Evolutionary conservation across 495 filamentous ascomycete species (phyloP), one percentile per base, ranked within the genome.

Genomic region (Penicillium canescens): DNA sequence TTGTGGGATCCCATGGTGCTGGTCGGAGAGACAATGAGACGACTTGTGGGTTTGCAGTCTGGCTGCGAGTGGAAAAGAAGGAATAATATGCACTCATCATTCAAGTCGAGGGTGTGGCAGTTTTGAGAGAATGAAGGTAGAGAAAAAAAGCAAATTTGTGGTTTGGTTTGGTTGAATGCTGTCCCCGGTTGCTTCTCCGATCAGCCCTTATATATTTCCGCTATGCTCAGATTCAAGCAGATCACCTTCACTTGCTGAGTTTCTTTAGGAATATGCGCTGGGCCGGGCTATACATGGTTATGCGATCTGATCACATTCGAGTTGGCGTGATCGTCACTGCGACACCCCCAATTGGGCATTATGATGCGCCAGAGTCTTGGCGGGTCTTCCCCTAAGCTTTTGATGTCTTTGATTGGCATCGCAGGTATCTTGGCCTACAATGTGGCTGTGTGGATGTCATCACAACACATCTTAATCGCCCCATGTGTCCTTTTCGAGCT

Each of bases 1-100:
- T 52, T 12, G 7, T 38, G 24, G 42, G 24, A 28, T 57, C 54
- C 48, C 54, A 52, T 8, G 42, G 48, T 3, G 42, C 47, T 5
- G 37, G 37, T 21, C 47, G 54, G 9, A 55, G n/a, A 3, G 47
- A 33, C 3, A 50, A 41, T n/a, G 37, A 42, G 23, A 9, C 16
- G 31, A 18, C 18, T 26, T 37, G 46, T 31, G 4, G 34, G 26
- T 6, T 34, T 14, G 13, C n/a, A n/a, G 23, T 11, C 10, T 11
- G 13, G 16, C 12, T 13, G 21, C 16, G 4, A 26, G 36, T 6
- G 7, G 20, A 26, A 11, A 16, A 41, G 2, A 38, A 34, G 13
- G 37, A 18, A 33, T n/a, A 21, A 31, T 31, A 9, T 8, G 28
- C 28, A 10, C 28, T 31, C 28, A 31, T 31, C 6, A 9, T 31